Evolutionary conservation across 225 moss, liverwort and hornwort genomes (phyloP), one percentile per base, ranked within the genome.

Genomic region (Neckera pumila): DNA sequence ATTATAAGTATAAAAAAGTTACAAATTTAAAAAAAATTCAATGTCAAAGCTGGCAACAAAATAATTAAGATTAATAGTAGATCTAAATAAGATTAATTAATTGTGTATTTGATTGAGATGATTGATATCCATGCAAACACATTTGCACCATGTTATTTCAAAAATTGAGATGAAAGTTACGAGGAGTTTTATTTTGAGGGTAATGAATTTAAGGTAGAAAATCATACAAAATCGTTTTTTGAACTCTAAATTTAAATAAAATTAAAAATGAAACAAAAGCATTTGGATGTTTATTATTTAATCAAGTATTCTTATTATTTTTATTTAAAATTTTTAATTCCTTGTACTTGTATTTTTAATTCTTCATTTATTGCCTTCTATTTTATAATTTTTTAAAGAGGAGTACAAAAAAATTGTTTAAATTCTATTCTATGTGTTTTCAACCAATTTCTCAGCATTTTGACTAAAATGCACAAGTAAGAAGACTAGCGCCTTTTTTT

Each of bases 71-170:
- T n/a, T n/a, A n/a, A n/a, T n/a, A n/a, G n/a, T n/a, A n/a, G n/a
- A n/a, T 42, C 45, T 73, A 74, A 16, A 38, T 7, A 27, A 30
- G 2, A 30, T 11, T 18, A 18, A 23, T 70, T 38, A 12, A 12
- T 19, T 31, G 12, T 74, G 4, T 7, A 47, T 47, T 18, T 31
- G 2, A 47, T 31, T 47, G 18, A 74, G 0, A 31, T 11, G 11
- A 74, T 74, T 45, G 28, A 47, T 74, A 11, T 74, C 18, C 11
- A 73, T 11, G 18, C 2, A 16, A 42, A 20, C 4, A 75, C 12
- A 49, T 31, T 0, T 12, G 0, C 20, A 20, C 4, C 7, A 33
- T 20, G 6, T 47, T 47, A 51, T 12, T 16, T 5, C 2, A 1
- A 49, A 75, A 49, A 49, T 7, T 73, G 26, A 33, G 8, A 33